These are phyloP conservation scores for Rosa persica DNA, from an alignment of 306 rosid genomes.

Conservation along the genomic window DNA sequence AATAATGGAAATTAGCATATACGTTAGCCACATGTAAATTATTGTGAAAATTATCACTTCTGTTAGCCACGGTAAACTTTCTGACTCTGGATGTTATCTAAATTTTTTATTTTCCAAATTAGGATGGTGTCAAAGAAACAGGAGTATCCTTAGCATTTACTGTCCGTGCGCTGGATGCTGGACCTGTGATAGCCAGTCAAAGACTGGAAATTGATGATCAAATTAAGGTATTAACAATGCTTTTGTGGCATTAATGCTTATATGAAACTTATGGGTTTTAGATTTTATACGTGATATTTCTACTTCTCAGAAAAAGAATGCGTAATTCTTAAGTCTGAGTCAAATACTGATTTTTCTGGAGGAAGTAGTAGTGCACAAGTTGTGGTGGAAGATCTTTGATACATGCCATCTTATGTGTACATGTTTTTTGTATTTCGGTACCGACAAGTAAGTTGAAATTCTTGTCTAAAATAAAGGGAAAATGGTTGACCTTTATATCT, in stretches of 20 bases:
- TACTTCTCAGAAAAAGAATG: background rate
- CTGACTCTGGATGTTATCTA: slow-evolving; percentile 24
- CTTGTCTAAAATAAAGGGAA: too few relatives aligned
- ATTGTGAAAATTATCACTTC: background rate
- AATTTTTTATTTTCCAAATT: slow-evolving; percentile 13
- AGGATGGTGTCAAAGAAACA: slow-evolving; percentile 88
- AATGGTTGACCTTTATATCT: background rate
- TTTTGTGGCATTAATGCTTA: background rate
- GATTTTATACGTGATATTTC: background rate
- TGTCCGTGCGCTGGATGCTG: slow-evolving; percentile 87
- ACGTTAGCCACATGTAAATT: background rate
- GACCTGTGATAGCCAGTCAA: slow-evolving; percentile 75
- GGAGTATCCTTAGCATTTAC: slow-evolving; percentile 94
- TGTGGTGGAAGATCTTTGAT: background rate
- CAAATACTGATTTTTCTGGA: background rate
- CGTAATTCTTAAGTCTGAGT: background rate
- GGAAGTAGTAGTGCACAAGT: background rate
- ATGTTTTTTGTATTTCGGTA: background rate
- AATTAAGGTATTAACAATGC: slow-evolving; percentile 49
- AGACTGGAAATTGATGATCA: slow-evolving; percentile 62
- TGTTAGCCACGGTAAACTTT: background rate
- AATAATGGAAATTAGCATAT: background rate
- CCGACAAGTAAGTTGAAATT: background rate
- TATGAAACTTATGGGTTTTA: background rate
- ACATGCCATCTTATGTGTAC: background rate